Evolutionary conservation across 2,329 filamentous ascomycete species (phyloP).

Genomic region (Calonectria pseudoreteaudii): DNA sequence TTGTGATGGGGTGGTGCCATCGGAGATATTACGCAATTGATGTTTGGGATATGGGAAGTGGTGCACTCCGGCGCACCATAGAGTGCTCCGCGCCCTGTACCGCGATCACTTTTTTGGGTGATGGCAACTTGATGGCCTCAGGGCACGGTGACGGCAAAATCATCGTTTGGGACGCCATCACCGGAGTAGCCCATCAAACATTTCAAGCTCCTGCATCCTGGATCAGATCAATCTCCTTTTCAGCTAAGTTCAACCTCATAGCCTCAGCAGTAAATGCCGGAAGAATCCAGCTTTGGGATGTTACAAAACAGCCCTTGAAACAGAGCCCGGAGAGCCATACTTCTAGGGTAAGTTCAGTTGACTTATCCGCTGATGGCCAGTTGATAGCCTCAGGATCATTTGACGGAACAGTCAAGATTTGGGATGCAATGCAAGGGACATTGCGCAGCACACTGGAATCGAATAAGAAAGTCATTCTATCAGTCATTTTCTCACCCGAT

Average conservation of each 20-base stretch:
- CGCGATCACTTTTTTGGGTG: background rate
- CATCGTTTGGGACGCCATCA: background rate
- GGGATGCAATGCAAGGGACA: too few species aligned
- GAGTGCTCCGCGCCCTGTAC: background rate
- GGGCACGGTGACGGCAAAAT: rapidly evolving
- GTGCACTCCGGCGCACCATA: background rate
- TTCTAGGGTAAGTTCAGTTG: too few species aligned
- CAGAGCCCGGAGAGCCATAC: too few species aligned
- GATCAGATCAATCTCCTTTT: background rate
- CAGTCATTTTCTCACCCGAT: background rate
- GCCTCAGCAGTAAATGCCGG: too few species aligned
- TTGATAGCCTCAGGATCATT: background rate
- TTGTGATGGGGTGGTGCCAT: too few species aligned
- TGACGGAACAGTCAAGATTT: too few species aligned
- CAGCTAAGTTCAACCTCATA: background rate
- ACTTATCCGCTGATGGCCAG: background rate
- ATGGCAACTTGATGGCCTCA: background rate
- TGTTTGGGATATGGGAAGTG: background rate
- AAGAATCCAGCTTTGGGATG: too few species aligned
- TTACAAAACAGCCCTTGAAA: too few species aligned
- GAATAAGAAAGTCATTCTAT: too few species aligned
- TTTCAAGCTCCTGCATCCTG: background rate
- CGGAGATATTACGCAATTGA: background rate
- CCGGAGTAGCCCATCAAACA: background rate
- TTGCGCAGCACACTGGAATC: too few species aligned